A percentile compares a stretch with the other conserved stretches of the same genome.
Conservation (phyloP, 192 early-diverging fungal species). For the Gaertneriomyces sp. region DNA sequence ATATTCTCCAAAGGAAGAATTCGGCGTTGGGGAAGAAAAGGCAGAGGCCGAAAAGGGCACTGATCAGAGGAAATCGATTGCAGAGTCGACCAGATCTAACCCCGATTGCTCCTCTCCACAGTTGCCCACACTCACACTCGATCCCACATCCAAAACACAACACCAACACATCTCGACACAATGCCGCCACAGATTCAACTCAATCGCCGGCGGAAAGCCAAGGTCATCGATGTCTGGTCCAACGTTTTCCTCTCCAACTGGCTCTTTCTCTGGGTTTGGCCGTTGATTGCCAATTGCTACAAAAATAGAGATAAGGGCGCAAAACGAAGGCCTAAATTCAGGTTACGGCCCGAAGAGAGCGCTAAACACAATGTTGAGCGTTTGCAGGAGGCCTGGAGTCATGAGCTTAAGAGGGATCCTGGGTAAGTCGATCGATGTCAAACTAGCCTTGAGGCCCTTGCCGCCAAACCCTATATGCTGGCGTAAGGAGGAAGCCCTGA, state of each 20-base stretch:
- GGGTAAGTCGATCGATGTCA: conserved; percentile 33
- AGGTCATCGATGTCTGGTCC: conserved; percentile 28
- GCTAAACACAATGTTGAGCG: conserved; percentile 49
- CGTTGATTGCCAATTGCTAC: conserved; percentile 32
- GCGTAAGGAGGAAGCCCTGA: too few relatives aligned
- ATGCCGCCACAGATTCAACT: not conserved
- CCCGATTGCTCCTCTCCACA: too few relatives aligned
- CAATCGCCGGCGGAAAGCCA: not conserved
- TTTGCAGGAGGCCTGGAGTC: conserved; percentile 48
- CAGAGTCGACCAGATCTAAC: too few relatives aligned
- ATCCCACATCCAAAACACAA: too few relatives aligned
- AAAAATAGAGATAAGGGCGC: conserved; percentile 5
- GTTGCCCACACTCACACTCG: too few relatives aligned
- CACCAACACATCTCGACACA: too few relatives aligned
- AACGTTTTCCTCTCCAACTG: conserved; percentile 54
- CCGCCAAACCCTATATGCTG: not conserved
- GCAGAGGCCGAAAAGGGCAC: too few relatives aligned
- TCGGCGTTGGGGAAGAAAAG: too few relatives aligned
- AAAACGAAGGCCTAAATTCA: conserved; percentile 34
- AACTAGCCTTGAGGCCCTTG: not conserved
- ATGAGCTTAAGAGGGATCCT: conserved; percentile 37
- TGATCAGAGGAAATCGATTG: too few relatives aligned
- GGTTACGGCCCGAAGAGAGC: conserved; percentile 47
- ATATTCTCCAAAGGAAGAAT: too few relatives aligned
- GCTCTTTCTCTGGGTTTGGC: conserved; percentile 63